phyloP scores from a whole-genome alignment of 305 asterid species.

The Andrographis paniculata region DNA sequence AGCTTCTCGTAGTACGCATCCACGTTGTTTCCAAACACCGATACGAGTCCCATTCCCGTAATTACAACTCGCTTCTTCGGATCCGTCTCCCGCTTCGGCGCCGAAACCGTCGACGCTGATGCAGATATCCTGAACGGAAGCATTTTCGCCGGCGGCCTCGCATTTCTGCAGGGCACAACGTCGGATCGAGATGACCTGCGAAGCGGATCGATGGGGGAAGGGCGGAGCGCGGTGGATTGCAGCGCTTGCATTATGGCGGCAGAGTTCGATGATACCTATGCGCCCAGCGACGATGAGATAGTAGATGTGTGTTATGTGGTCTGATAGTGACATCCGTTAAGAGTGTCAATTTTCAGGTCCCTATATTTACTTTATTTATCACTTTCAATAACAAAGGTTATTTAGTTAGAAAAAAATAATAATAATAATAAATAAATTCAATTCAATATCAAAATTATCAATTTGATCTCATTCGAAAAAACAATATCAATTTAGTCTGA shows the following conservation, averaged over 20 bases:
- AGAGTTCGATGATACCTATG: background rate
- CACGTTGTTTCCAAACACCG: slow-evolving; percentile 87
- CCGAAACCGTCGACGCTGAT: slow-evolving; percentile 30
- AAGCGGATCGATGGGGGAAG: slow-evolving; percentile 25
- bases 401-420: no score
- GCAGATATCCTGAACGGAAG: slow-evolving; percentile 41
- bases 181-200: slow-evolving; percentile 9
- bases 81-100: slow-evolving; percentile 81
- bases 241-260: slow-evolving; percentile 46
- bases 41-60: slow-evolving; percentile 93
- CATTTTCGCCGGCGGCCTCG: slow-evolving; percentile 26
- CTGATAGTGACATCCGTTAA: background rate
- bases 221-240: slow-evolving; percentile 35
- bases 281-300: background rate
- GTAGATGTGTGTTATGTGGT: background rate
- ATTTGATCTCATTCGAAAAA: no score
- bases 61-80: slow-evolving; percentile 93
- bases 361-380: background rate
- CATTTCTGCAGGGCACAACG: slow-evolving; percentile 21
- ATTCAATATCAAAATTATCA: no score
- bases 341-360: background rate
- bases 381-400: no score
- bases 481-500: no score
- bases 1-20: slow-evolving; percentile 75
- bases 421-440: no score